Base-by-base conservation (phyloP, 1,284 basidiomycete genomes). In the Naganishia cerealis region DNA sequence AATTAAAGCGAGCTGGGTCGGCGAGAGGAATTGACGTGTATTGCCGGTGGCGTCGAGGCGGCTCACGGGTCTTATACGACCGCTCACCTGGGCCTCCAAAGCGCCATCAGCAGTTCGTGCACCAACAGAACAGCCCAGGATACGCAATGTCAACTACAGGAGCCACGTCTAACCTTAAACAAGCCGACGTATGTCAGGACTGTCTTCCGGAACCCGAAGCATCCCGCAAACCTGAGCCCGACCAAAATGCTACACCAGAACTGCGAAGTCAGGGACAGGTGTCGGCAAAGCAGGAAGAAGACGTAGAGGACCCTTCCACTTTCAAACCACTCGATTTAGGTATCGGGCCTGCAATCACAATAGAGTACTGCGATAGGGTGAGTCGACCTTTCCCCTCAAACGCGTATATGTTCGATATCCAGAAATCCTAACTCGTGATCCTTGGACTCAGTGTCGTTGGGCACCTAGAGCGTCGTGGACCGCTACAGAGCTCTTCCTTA, bases 321-420 rank as follows among this genome's bases (percentile, higher is more conserved):
- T 90, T 91, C 76, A 78, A 84, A 8, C 84, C 85, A 55, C 89
- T 89, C 15, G 85, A 83, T 42, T 79, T 90, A 39, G 83, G 82
- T 2, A 46, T 65, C 3, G 71, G 71, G 1, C 80, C 78, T 16
- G 71, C 76, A 12, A 70, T 84, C 8, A 72, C 78, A n/a, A 90
- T 95, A 71, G 91, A 93, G 79, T 94, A 91, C 76, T 94, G 91
- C 76, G 90, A 93, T 76, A 84, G 90, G 82, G 89, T 93, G 78
- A 76, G 88, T 48, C 40, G 43, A 43, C 21, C 21, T 33, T 63
- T 73, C 38, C 15, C 33, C 4, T 29, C 18, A 8, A 8, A 29
- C 9, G 0, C 38, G 68, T 50, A n/a, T 66, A 33, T 46, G 42
- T 42, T 57, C n/a, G 55, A 42, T 21, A 52, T 43, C 66, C 53